Percentiles rank a stretch among this genome's conserved stretches.
Conservation (phyloP, 1,284 basidiomycete species). For the Phaffia rhodozyma region DNA sequence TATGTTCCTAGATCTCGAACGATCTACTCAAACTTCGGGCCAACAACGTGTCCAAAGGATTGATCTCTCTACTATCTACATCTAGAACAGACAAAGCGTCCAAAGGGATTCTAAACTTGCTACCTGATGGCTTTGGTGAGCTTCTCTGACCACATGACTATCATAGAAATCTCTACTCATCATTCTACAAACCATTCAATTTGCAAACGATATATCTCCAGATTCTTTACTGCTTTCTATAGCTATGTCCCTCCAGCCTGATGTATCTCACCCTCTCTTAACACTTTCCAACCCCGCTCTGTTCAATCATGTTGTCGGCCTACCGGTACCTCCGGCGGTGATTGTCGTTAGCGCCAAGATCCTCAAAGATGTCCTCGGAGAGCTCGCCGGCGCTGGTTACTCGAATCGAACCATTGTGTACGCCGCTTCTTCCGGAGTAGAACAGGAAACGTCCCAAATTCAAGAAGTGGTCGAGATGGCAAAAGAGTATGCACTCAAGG, state of each 20-base stretch:
- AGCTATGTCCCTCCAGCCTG: neutral
- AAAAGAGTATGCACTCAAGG: neutral
- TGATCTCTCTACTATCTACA: neutral
- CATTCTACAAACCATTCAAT: neutral
- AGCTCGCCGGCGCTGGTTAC: conserved; percentile 11
- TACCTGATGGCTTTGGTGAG: conserved; percentile 16
- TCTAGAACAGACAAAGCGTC: neutral
- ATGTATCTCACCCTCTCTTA: neutral
- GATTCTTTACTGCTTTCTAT: conserved; percentile 27
- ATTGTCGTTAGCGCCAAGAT: conserved; percentile 26
- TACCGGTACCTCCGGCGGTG: conserved; percentile 28
- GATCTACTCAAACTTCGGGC: conserved; percentile 15
- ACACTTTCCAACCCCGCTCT: neutral
- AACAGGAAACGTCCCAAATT: neutral
- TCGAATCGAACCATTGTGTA: neutral
- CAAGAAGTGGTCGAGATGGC: neutral
- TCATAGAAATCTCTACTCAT: neutral
- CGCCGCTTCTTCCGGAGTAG: neutral
- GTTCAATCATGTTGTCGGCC: conserved; percentile 18
- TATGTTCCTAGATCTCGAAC: conserved; percentile 13
- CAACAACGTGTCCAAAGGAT: conserved; percentile 13
- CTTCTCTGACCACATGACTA: neutral
- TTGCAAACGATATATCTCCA: conserved; percentile 15
- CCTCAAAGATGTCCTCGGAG: conserved; percentile 23
- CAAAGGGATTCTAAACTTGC: conserved; percentile 11